A percentile compares a stretch with the other conserved stretches of the same genome.
phyloP scores from a whole-genome alignment of 306 rosid species.

The Phaseolus lunatus region DNA sequence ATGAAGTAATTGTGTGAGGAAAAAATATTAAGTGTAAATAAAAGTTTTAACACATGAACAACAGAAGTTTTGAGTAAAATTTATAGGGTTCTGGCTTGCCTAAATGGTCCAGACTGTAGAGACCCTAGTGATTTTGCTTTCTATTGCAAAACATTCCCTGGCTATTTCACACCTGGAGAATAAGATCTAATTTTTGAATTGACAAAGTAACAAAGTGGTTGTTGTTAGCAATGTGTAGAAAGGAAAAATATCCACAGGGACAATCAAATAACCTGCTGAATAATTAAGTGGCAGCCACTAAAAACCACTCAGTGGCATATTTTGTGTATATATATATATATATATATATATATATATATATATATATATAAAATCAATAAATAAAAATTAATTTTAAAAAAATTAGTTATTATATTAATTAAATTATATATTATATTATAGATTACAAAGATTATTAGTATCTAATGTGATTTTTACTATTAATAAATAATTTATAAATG shows the following conservation, averaged over 20 bases:
- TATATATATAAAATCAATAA: too few species aligned
- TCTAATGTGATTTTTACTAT: too few species aligned
- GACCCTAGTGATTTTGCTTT: neutral
- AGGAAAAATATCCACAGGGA: neutral
- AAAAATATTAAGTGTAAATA: neutral
- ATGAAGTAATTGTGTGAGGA: neutral
- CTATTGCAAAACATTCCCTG: constrained; percentile 5
- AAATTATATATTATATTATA: too few species aligned
- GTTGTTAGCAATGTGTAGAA: neutral
- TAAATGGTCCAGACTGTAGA: constrained; percentile 24
- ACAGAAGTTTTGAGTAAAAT: neutral
- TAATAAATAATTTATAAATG: too few species aligned
- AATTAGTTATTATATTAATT: too few species aligned
- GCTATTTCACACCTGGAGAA: constrained; percentile 14
- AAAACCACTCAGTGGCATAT: neutral
- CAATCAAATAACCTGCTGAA: neutral
- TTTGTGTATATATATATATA: too few species aligned
- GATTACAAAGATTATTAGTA: too few species aligned
- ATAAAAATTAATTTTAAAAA: too few species aligned
- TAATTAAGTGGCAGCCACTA: neutral
- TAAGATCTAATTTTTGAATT: neutral
- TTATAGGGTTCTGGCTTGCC: neutral
- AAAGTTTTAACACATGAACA: neutral
- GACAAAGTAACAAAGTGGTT: neutral
- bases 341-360: too few species aligned